These are phyloP conservation scores for Botrytis aclada DNA, from an alignment of 2,329 filamentous ascomycete genomes.

Conservation along the genomic window DNA sequence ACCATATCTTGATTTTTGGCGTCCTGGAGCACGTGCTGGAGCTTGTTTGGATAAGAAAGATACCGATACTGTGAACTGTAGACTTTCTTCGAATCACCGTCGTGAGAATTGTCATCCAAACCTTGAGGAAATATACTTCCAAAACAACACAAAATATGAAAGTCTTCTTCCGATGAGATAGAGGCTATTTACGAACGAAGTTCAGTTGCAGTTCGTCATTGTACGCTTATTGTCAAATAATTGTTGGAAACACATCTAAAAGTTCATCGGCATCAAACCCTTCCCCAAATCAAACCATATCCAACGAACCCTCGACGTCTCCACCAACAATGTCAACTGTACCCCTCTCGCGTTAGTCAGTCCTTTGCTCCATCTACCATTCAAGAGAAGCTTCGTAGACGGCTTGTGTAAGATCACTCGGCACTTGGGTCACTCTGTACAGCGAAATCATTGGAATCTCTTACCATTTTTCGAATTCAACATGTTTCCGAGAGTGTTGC, in stretches of 20 bases:
- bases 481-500: slow-evolving; percentile 27
- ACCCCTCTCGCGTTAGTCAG: background rate
- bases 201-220: background rate
- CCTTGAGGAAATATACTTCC: background rate
- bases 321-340: background rate
- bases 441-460: background rate
- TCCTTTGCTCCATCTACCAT: background rate
- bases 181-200: background rate
- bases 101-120: background rate
- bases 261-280: background rate
- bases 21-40: background rate
- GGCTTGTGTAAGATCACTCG: slow-evolving; percentile 2
- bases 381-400: background rate
- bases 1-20: background rate
- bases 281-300: background rate
- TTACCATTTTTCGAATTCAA: slow-evolving; percentile 1
- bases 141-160: background rate
- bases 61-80: too few species aligned
- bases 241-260: background rate
- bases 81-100: background rate
- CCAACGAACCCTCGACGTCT: background rate
- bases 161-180: background rate
- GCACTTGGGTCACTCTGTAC: slow-evolving; percentile 5
- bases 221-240: background rate
- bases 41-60: background rate